Conservation (phyloP, 2,329 filamentous ascomycete species). For the Leptodontidium sp. region DNA sequence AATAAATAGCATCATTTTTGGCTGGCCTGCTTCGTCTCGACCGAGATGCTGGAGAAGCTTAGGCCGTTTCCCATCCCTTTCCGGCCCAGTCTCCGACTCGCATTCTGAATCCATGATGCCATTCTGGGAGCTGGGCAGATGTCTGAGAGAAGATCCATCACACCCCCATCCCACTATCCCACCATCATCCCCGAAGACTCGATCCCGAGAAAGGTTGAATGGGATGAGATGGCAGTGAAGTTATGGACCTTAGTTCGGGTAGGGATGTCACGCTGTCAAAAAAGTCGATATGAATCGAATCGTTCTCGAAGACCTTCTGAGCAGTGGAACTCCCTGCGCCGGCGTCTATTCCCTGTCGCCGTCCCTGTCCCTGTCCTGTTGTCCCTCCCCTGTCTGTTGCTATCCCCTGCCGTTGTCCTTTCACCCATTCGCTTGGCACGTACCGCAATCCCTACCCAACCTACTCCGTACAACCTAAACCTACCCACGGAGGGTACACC, state of each 20-base stretch:
- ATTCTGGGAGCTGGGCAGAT: background rate
- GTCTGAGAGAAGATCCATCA: background rate
- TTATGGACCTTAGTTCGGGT: background rate
- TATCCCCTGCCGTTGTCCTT: slow-evolving; percentile 13
- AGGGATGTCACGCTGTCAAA: slow-evolving; percentile 11
- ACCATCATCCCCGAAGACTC: slow-evolving; percentile 4
- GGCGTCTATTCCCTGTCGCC: background rate
- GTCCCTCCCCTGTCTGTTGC: slow-evolving; percentile 6
- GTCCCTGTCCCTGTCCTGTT: slow-evolving; percentile 8
- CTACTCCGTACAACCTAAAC: background rate
- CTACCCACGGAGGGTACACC: background rate
- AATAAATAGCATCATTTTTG: no score
- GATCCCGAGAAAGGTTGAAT: background rate
- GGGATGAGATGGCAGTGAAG: slow-evolving; percentile 5
- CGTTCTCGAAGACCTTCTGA: slow-evolving; percentile 15
- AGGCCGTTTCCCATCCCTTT: background rate
- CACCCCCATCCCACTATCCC: background rate
- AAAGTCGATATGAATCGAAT: slow-evolving; percentile 8
- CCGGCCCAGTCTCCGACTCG: background rate
- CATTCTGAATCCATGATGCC: slow-evolving; percentile 2
- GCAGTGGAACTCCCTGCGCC: slow-evolving; percentile 14
- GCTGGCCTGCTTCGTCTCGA: background rate
- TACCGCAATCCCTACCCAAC: slow-evolving; percentile 4
- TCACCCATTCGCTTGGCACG: slow-evolving; percentile 21
- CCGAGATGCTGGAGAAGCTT: slow-evolving; percentile 7